These are phyloP conservation scores for Cadophora malorum DNA, from an alignment of 2,329 filamentous ascomycete genomes.

Conservation along the genomic window DNA sequence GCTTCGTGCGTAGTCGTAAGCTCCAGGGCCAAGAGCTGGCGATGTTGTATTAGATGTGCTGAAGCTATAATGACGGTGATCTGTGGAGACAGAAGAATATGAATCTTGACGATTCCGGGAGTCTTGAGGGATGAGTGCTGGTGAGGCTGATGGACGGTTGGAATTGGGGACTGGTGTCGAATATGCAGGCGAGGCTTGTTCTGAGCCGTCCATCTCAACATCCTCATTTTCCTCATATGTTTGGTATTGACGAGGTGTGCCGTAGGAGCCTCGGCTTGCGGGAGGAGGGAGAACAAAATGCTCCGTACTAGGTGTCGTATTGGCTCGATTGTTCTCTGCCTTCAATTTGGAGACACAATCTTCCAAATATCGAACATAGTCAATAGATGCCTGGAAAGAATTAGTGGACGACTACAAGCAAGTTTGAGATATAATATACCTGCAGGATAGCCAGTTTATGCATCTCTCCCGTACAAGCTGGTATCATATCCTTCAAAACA, in stretches of 20 bases:
- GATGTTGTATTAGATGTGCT: slow-evolving; percentile 58
- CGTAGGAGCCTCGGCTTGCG: slow-evolving; percentile 33
- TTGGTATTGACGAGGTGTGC: slow-evolving; percentile 50
- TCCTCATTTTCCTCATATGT: slow-evolving; percentile 54
- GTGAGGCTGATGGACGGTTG: slow-evolving; percentile 58
- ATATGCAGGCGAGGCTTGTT: slow-evolving; percentile 56
- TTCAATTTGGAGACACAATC: slow-evolving; percentile 85
- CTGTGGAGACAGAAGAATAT: slow-evolving; percentile 56
- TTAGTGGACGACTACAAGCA: not conserved
- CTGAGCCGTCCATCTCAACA: slow-evolving; percentile 67
- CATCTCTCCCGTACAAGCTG: slow-evolving; percentile 96
- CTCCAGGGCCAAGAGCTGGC: slow-evolving; percentile 62
- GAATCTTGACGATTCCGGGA: slow-evolving; percentile 55
- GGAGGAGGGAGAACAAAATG: slow-evolving; percentile 37
- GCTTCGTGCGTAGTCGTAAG: slow-evolving; percentile 52
- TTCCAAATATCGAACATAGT: slow-evolving; percentile 93
- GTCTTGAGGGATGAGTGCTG: slow-evolving; percentile 56
- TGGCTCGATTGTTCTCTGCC: slow-evolving; percentile 49
- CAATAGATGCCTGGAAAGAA: slow-evolving; percentile 81
- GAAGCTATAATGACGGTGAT: slow-evolving; percentile 59
- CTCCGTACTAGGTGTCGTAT: slow-evolving; percentile 32
- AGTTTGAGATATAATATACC: slow-evolving; percentile 57
- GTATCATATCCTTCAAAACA: slow-evolving; percentile 92
- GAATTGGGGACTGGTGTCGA: slow-evolving; percentile 42
- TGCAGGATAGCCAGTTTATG: slow-evolving; percentile 96